These are phyloP conservation scores for Tulasnella sp. DNA, from an alignment of 768 basidiomycete genomes.

Conservation along the genomic window DNA sequence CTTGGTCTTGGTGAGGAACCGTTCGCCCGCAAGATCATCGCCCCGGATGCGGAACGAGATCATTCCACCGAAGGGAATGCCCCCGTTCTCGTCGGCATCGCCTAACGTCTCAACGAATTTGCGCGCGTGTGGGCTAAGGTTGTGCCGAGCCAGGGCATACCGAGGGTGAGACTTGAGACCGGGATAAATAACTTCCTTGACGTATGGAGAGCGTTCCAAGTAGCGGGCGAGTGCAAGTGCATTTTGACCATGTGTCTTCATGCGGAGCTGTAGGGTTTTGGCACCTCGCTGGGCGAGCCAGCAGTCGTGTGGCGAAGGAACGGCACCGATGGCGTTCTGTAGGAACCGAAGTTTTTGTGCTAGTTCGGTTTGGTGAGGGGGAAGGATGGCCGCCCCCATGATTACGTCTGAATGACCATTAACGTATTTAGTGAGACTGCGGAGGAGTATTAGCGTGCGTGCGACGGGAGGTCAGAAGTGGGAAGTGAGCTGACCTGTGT, in stretches of 20 bases:
- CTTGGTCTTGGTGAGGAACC: slow-evolving; percentile 50
- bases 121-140: slow-evolving; percentile 53
- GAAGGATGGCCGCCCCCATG: slow-evolving; percentile 69
- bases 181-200: slow-evolving; percentile 80
- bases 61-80: slow-evolving; percentile 88
- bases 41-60: slow-evolving; percentile 51
- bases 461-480: no score
- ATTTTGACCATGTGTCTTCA: slow-evolving; percentile 75
- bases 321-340: slow-evolving; percentile 77
- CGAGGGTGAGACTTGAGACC: slow-evolving; percentile 54
- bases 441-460: no score
- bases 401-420: slow-evolving; percentile 92
- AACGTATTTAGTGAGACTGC: slow-evolving; percentile 70
- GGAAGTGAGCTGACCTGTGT: slow-evolving; percentile 31
- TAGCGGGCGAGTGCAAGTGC: slow-evolving; percentile 61
- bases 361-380: slow-evolving; percentile 26
- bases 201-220: slow-evolving; percentile 40
- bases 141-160: background rate
- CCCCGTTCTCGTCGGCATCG: slow-evolving; percentile 28
- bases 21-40: slow-evolving; percentile 42
- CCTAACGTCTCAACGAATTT: slow-evolving; percentile 42
- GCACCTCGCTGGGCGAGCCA: slow-evolving; percentile 84
- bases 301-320: slow-evolving; percentile 75
- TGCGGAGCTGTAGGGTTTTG: slow-evolving; percentile 82
- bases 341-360: slow-evolving; percentile 61